phyloP scores from a whole-genome alignment of 2,329 filamentous ascomycete species.

The Beauveria asiatica region DNA sequence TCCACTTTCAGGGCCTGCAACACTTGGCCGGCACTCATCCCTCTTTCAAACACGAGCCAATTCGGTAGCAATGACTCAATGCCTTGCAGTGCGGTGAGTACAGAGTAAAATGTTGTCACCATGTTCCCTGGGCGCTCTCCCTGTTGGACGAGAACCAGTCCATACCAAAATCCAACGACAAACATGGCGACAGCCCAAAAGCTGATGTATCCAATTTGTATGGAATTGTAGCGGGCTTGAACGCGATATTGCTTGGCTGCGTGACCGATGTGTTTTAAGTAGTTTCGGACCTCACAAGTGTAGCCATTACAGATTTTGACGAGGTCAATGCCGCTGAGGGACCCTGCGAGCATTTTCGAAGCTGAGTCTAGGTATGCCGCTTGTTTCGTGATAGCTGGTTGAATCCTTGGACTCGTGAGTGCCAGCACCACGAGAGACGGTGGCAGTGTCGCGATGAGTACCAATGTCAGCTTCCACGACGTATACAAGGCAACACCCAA shows the following conservation, averaged over 20 bases:
- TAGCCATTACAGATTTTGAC: constrained; percentile 83
- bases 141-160: constrained; percentile 56
- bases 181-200: constrained; percentile 74
- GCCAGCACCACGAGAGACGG: constrained; percentile 53
- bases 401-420: constrained; percentile 51
- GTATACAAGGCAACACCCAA: constrained; percentile 65
- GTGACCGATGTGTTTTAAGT: constrained; percentile 44
- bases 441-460: constrained; percentile 67
- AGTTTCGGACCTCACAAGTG: constrained; percentile 58
- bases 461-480: constrained; percentile 77
- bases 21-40: constrained; percentile 61
- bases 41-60: constrained; percentile 69
- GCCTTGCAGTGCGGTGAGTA: constrained; percentile 66
- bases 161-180: constrained; percentile 85
- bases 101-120: constrained; percentile 78
- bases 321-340: constrained; percentile 67
- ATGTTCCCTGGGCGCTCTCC: constrained; percentile 58
- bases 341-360: constrained; percentile 61
- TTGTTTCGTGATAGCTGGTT: constrained; percentile 60
- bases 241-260: constrained; percentile 56
- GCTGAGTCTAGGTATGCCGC: constrained; percentile 58
- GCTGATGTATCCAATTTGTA: constrained; percentile 65
- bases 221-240: constrained; percentile 59
- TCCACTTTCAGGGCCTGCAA: constrained; percentile 41
- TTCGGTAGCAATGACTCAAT: constrained; percentile 69